These are phyloP conservation scores for Anthracocystis panici-leucophaei DNA, from an alignment of 1,284 basidiomycete species.

Conservation along the genomic window DNA sequence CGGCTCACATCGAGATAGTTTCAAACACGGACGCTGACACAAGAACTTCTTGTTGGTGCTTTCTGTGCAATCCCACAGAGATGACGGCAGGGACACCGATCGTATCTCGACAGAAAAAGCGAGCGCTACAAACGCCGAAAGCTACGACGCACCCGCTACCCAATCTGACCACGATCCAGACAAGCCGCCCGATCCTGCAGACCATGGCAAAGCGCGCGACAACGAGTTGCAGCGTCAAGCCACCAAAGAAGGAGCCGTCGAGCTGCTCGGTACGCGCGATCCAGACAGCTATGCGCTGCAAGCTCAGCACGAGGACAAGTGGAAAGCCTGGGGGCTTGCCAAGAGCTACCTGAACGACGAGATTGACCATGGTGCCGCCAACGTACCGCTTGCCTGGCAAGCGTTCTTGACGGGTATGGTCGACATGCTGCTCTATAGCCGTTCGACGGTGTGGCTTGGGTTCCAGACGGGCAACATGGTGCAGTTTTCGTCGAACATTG, in stretches of 20 bases:
- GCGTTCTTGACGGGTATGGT: conserved; percentile 58
- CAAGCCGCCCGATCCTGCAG: conserved; percentile 23
- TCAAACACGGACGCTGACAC: conserved; percentile 3
- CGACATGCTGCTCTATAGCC: conserved; percentile 58
- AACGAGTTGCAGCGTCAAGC: conserved; percentile 38
- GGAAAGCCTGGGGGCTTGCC: conserved; percentile 30
- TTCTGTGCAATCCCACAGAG: conserved; percentile 13
- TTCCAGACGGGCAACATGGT: conserved; percentile 66
- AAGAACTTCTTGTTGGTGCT: neutral
- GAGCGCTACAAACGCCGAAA: conserved; percentile 2
- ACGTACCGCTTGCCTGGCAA: conserved; percentile 60
- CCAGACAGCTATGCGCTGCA: conserved; percentile 34
- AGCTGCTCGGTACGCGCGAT: conserved; percentile 34
- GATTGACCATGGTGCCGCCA: conserved; percentile 51
- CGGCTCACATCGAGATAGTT: neutral
- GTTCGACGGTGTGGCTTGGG: conserved; percentile 55
- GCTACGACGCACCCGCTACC: neutral
- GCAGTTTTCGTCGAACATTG: conserved; percentile 61
- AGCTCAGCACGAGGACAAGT: conserved; percentile 16
- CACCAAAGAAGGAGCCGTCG: conserved; percentile 39
- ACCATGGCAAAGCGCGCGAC: conserved; percentile 25
- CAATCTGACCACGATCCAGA: conserved; percentile 26
- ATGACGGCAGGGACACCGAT: conserved; percentile 15
- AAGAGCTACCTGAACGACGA: conserved; percentile 51
- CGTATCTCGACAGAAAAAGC: conserved; percentile 5